Evolutionary conservation across 208 protist genomes (phyloP), one percentile per base, ranked within the genome.

Genomic region (Acanthamoeba triangularis): DNA sequence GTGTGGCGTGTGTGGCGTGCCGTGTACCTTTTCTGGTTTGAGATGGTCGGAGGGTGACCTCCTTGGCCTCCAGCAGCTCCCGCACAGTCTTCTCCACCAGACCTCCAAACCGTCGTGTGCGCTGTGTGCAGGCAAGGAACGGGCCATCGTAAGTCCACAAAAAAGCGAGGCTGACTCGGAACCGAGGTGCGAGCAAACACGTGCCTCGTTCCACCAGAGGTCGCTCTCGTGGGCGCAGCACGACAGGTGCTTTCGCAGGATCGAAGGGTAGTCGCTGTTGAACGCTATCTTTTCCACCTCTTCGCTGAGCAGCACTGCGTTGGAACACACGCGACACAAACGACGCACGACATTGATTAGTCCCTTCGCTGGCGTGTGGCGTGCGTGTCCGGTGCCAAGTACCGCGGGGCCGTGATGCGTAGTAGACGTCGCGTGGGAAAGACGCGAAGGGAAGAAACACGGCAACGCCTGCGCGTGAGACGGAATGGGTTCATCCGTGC

Each of bases 181-280:
- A 67, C 2, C 16, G 5, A 67, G 23, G 5, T 33, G 61, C 61
- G 61, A 35, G 16, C 28, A 25, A 67, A 67, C 25, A 67, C 16
- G 65, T 82, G 23, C 74, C 74, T 82, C 74, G 44, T 82, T 49
- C 74, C 74, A 82, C 74, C 74, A 82, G 20, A 82, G 44, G 44
- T 82, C 74, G 25, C 74, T 82, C 25, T 82, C 74, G 44, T 82
- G 74, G 74, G 74, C 74, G 74, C 74, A 82, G 54, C 82, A 90
- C 23, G 52, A 56, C 7, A 90, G 14, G 56, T 90, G 82, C 82
- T 90, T 90, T 11, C 33, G 52, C 5, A 90, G 23, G 54, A 90
- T 90, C 1, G 82, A 69, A 25, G 82, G 82, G 37, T 90, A 90
- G 82, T 67, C 82, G 56, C 56, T 90, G 54, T 90, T 90, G 82